These are phyloP conservation scores for Priceomyces medius DNA, from an alignment of 805 yeast species.

Conservation along the genomic window DNA sequence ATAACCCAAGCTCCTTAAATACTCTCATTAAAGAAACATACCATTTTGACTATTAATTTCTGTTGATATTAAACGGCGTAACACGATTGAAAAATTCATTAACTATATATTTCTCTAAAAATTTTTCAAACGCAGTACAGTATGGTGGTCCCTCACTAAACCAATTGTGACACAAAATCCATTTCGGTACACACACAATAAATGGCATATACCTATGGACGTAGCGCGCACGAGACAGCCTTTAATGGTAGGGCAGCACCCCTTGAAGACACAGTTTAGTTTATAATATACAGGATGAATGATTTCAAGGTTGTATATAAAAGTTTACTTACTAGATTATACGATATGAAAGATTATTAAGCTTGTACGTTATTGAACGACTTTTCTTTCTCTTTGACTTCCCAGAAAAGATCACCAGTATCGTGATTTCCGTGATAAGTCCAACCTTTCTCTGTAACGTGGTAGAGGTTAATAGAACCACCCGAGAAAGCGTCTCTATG, in stretches of 20 bases:
- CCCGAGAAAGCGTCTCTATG: slow-evolving; percentile 99
- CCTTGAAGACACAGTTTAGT: neutral
- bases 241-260: neutral
- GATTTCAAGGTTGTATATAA: neutral
- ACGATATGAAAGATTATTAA: neutral
- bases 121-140: slow-evolving; percentile 5
- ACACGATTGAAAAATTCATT: neutral
- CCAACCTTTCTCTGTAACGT: slow-evolving; percentile 94
- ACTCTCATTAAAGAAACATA: slow-evolving; percentile 10
- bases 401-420: slow-evolving; percentile 90
- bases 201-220: neutral
- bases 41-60: slow-evolving; percentile 17
- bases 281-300: neutral
- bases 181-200: slow-evolving; percentile 1
- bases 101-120: slow-evolving; percentile 5
- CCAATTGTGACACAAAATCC: slow-evolving; percentile 5
- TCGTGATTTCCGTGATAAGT: slow-evolving; percentile 91
- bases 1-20: neutral
- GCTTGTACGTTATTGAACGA: slow-evolving; percentile 77
- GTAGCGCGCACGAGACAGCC: neutral
- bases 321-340: neutral
- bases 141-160: neutral
- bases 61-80: slow-evolving; percentile 8
- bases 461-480: slow-evolving; percentile 91
- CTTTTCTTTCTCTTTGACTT: slow-evolving; percentile 79